phyloP scores from a whole-genome alignment of 2,329 filamentous ascomycete genomes.

The Botrytis deweyae region DNA sequence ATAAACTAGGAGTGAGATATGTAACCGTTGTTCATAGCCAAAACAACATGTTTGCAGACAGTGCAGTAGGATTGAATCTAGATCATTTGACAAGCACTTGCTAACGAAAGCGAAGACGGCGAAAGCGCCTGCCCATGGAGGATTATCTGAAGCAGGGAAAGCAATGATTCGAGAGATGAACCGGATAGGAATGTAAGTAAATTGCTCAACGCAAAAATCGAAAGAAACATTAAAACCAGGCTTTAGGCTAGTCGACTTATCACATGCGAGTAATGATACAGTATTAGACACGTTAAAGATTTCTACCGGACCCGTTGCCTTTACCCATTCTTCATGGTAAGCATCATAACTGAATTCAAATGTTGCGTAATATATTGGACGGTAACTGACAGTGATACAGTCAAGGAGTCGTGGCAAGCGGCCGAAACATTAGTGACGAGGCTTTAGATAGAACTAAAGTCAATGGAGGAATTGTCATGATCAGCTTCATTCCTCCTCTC shows the following conservation, averaged over 20 bases:
- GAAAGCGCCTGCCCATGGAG: conserved; percentile 40
- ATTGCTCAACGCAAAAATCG: no score
- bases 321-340: conserved; percentile 53
- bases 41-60: conserved; percentile 49
- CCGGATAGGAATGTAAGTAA: conserved; percentile 55
- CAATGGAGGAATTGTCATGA: conserved; percentile 59
- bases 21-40: conserved; percentile 69
- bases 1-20: conserved; percentile 62
- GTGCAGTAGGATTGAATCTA: no score
- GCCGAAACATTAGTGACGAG: conserved; percentile 59
- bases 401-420: no score
- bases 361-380: no score
- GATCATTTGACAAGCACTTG: background rate
- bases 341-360: no score
- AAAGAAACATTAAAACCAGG: no score
- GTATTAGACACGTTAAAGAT: conserved; percentile 59
- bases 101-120: background rate
- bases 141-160: conserved; percentile 43
- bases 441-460: conserved; percentile 50
- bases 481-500: conserved; percentile 23
- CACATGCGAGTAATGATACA: conserved; percentile 60
- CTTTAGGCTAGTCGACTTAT: conserved; percentile 56
- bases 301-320: conserved; percentile 59
- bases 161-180: conserved; percentile 65
- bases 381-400: no score